These are phyloP conservation scores for Amphichorda felina DNA, from an alignment of 2,329 filamentous ascomycete genomes.

Conservation along the genomic window DNA sequence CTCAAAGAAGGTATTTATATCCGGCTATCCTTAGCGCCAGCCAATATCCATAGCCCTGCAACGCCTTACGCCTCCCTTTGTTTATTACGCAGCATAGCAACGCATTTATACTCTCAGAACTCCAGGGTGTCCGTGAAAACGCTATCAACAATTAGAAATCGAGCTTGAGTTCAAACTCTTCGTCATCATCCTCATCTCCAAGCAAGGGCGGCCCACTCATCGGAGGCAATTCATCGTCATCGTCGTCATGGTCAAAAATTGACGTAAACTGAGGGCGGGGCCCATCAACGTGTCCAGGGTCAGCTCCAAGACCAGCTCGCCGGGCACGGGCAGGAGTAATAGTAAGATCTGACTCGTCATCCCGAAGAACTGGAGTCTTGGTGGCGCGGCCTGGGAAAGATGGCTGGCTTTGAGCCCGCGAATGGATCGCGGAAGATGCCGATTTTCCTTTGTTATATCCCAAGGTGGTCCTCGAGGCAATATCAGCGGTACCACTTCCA, in stretches of 20 bases:
- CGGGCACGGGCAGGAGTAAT: slow-evolving; percentile 32
- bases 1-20: too few relatives aligned
- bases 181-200: slow-evolving; percentile 33
- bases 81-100: too few relatives aligned
- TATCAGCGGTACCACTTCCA: slow-evolving; percentile 48
- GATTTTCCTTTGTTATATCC: slow-evolving; percentile 72
- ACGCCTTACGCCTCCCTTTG: too few relatives aligned
- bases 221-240: slow-evolving; percentile 20
- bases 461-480: slow-evolving; percentile 67
- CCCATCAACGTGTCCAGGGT: slow-evolving; percentile 9
- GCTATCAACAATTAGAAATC: too few relatives aligned
- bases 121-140: too few relatives aligned
- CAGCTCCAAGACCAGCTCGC: slow-evolving; percentile 10
- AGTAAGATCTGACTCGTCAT: slow-evolving; percentile 19
- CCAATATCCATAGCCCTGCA: too few relatives aligned
- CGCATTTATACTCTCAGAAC: too few relatives aligned
- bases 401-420: slow-evolving; percentile 7
- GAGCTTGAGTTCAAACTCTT: slow-evolving; percentile 43
- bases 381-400: slow-evolving; percentile 6
- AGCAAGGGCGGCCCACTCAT: slow-evolving; percentile 7
- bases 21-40: too few relatives aligned
- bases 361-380: slow-evolving; percentile 6
- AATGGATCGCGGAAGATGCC: slow-evolving; percentile 32
- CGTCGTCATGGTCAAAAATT: slow-evolving; percentile 43
- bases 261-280: slow-evolving; percentile 40